A percentile compares a stretch with the other conserved stretches of the same genome.
Evolutionary conservation across 108 stramenopile genomes (phyloP).

Genomic region (Epithemia pelagica): DNA sequence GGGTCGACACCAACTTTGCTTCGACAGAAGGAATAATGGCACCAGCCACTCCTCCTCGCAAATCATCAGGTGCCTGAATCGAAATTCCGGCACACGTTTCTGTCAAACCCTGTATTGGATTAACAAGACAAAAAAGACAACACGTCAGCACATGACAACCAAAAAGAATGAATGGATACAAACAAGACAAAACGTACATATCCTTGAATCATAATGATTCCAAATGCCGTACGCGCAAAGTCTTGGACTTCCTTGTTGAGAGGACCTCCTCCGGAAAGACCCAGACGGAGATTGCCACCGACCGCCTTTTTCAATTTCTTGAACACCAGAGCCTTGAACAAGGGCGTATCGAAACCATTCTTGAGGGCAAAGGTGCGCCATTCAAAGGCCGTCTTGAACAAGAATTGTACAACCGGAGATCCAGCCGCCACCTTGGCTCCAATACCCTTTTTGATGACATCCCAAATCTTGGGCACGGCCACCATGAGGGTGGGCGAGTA

Average conservation of each 20-base stretch:
- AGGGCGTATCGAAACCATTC: constrained; percentile 75
- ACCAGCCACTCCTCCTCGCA: constrained; percentile 67
- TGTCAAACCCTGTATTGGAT: constrained; percentile 60
- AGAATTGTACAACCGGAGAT: constrained; percentile 50
- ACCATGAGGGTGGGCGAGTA: constrained; percentile 80
- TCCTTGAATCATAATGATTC: constrained; percentile 71
- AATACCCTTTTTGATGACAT: constrained; percentile 88
- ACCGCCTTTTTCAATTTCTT: constrained; percentile 79
- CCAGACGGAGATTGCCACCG: constrained; percentile 68
- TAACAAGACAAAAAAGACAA: background rate
- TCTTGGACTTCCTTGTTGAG: constrained; percentile 79
- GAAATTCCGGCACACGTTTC: constrained; percentile 81
- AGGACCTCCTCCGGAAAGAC: constrained; percentile 83
- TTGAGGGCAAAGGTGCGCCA: constrained; percentile 57
- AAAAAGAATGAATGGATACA: no score
- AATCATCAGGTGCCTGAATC: constrained; percentile 61
- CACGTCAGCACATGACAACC: background rate
- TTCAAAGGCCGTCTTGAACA: constrained; percentile 66
- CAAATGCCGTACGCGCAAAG: constrained; percentile 77
- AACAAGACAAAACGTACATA: constrained; percentile 36
- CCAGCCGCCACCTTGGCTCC: constrained; percentile 69
- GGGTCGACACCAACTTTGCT: constrained; percentile 67
- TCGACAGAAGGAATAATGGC: constrained; percentile 63
- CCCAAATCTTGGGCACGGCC: constrained; percentile 92
- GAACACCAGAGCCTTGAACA: constrained; percentile 85